Base-by-base conservation (phyloP, 192 early-diverging fungal genomes). In the Kappamyces sp. region DNA sequence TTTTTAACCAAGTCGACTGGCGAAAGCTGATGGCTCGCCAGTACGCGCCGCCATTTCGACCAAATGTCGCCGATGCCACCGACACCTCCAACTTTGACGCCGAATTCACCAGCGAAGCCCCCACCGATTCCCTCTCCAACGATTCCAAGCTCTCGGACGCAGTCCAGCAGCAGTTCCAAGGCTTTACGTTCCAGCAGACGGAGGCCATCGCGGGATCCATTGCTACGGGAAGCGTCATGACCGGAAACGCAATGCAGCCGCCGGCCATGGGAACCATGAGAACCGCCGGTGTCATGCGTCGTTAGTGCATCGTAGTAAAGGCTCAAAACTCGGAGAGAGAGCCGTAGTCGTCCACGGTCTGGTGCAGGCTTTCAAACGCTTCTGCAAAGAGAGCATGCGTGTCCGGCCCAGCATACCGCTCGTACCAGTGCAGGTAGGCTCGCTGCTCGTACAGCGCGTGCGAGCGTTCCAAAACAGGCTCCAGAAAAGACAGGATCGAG, bases 81-180 rank as follows among this genome's bases (percentile, higher is more conserved):
- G 94, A 98, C 66, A 97, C 93, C 8, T 91, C 91, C 68, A 98
- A 98, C 73, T 98, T 98, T 85, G 94, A 98, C 66, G 88, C 91
- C 58, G 93, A 94, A 73, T 98, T 98, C 63, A 98, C 95, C 4
- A 86, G 88, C n/a, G 94, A 97, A 60, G 75, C 83, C 9, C 90
- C 95, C 3, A 77, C 83, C 60, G 95, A 98, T 70, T 95, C 92
- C 31, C 76, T 91, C 33, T 84, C 88, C 3, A 83, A 93, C 32
- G 83, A 83, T 54, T 64, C 62, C 0, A 88, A 87, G 58, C 77
- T 98, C 41, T 89, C 90, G 7, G 87, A 90, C 70, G 88, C 87
- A 10, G 83, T 94, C 53, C 95, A 98, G 70, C 74, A 88, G 58
- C 95, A 98, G 78, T 98, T 98, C 77, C 85, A 77, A 42, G 95